Conservation (phyloP, 73 alveolate genomes). For the Halteria grandinella region DNA sequence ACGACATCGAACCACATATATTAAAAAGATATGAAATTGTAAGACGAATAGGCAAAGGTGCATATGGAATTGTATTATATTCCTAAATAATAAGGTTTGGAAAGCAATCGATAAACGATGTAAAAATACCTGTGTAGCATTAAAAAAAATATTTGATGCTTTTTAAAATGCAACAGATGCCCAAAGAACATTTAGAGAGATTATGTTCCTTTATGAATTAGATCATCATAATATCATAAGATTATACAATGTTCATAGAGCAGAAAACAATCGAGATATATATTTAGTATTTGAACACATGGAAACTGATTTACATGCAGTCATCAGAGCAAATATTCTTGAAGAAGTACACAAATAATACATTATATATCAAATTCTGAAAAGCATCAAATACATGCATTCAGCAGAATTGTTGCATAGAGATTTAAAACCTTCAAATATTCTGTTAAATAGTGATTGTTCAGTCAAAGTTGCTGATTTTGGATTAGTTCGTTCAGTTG, state of each 20-base stretch:
- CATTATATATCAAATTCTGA: constrained; percentile 93
- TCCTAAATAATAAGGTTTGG: too few species aligned
- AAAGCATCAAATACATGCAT: constrained; percentile 95
- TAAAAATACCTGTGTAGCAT: constrained; percentile 89
- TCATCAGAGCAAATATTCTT: constrained; percentile 95
- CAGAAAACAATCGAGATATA: constrained; percentile 94
- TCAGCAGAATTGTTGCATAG: constrained; percentile 90
- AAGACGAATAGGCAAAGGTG: constrained; percentile 80
- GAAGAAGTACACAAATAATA: constrained; percentile 93
- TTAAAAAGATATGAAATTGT: constrained; percentile 82
- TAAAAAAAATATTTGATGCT: constrained; percentile 96
- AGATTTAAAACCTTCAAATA: constrained; percentile 90
- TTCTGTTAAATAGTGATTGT: constrained; percentile 88
- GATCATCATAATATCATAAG: constrained; percentile 95
- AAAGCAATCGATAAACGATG: constrained; percentile 87
- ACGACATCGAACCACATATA: constrained; percentile 84
- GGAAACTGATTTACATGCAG: constrained; percentile 99
- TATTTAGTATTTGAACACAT: constrained; percentile 94
- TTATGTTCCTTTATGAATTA: constrained; percentile 87
- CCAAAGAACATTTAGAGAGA: constrained; percentile 95
- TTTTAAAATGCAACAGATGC: constrained; percentile 99
- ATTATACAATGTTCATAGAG: constrained; percentile 92
- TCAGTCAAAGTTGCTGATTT: constrained; percentile 92
- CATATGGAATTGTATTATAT: constrained; percentile 92
- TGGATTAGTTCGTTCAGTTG: constrained; percentile 87